A percentile compares a stretch with the other conserved stretches of the same genome.
Evolutionary conservation across 179 eudicot species (phyloP).

Genomic region (Beta corolliflora): DNA sequence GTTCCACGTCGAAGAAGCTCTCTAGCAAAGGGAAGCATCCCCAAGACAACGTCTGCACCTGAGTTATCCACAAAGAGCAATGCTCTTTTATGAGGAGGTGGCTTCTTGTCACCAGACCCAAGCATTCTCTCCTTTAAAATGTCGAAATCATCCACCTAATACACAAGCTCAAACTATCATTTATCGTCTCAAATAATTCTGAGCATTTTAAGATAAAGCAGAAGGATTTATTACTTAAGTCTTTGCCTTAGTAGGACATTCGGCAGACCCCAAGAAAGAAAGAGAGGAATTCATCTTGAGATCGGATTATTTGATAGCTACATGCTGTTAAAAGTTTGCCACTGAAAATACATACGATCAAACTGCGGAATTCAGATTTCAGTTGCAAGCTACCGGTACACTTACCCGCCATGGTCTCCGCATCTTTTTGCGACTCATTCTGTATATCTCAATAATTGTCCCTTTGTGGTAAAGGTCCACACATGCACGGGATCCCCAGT

Average conservation of each 20-base stretch:
- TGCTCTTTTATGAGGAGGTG: slow-evolving; percentile 74
- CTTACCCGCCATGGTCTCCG: slow-evolving; percentile 97
- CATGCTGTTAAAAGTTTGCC: not conserved
- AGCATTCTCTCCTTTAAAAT: slow-evolving; percentile 76
- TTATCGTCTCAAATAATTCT: not conserved
- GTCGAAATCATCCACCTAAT: slow-evolving; percentile 97
- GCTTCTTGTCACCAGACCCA: slow-evolving; percentile 58
- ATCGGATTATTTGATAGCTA: not conserved
- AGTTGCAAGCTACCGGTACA: slow-evolving; percentile 2
- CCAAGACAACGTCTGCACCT: slow-evolving; percentile 90
- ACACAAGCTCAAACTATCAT: slow-evolving; percentile 19
- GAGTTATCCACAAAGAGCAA: slow-evolving; percentile 93
- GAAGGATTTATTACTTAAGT: not conserved
- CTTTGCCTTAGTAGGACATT: not conserved
- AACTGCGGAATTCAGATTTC: not conserved
- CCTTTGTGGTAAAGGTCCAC: slow-evolving; percentile 98
- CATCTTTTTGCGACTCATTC: slow-evolving; percentile 99
- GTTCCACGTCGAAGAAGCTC: slow-evolving; percentile 97
- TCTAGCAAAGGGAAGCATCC: slow-evolving; percentile 96
- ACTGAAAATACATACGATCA: not conserved
- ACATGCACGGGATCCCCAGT: slow-evolving; percentile 99
- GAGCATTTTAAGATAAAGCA: not conserved
- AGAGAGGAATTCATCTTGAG: not conserved
- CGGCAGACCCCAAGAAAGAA: not conserved
- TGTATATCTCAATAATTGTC: slow-evolving; percentile 90